phyloP scores from a whole-genome alignment of 2,329 filamentous ascomycete species.

The Aspergillus sp. region DNA sequence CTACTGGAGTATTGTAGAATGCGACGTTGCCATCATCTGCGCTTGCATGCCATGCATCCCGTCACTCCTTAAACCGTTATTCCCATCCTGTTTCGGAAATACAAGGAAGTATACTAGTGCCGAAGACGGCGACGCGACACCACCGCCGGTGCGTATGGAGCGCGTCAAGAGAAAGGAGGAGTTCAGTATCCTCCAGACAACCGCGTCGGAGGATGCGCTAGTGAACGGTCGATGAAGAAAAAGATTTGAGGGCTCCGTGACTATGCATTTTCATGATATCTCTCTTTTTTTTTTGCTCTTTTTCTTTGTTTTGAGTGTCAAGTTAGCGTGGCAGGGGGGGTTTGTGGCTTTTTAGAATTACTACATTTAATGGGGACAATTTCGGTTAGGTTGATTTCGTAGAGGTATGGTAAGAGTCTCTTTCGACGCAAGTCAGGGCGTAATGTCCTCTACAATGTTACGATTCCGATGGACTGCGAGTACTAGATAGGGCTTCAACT shows the following conservation, averaged over 20 bases:
- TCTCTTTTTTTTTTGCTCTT: background rate
- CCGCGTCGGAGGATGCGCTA: constrained; percentile 4
- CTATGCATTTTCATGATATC: too few species aligned
- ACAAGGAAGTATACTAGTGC: constrained; percentile 1
- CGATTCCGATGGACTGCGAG: too few species aligned
- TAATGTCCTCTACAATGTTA: too few species aligned
- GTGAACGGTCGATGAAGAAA: background rate
- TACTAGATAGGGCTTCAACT: background rate
- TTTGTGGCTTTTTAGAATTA: background rate
- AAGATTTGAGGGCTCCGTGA: background rate
- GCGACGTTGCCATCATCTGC: constrained; percentile 47
- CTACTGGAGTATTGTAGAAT: constrained; percentile 45
- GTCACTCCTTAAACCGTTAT: constrained; percentile 22
- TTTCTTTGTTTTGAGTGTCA: background rate
- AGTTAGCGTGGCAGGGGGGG: background rate
- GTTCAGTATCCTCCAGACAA: constrained; percentile 3
- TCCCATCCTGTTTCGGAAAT: constrained; percentile 13
- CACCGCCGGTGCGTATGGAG: constrained; percentile 1
- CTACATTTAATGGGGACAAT: background rate
- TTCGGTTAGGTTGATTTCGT: background rate
- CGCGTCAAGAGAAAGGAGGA: constrained; percentile 1
- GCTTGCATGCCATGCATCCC: constrained; percentile 44
- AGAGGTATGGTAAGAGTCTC: too few species aligned
- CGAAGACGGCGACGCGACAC: background rate
- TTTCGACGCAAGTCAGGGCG: too few species aligned